phyloP scores from a whole-genome alignment of 768 basidiomycete genomes.

The Tephrocybe sp. region DNA sequence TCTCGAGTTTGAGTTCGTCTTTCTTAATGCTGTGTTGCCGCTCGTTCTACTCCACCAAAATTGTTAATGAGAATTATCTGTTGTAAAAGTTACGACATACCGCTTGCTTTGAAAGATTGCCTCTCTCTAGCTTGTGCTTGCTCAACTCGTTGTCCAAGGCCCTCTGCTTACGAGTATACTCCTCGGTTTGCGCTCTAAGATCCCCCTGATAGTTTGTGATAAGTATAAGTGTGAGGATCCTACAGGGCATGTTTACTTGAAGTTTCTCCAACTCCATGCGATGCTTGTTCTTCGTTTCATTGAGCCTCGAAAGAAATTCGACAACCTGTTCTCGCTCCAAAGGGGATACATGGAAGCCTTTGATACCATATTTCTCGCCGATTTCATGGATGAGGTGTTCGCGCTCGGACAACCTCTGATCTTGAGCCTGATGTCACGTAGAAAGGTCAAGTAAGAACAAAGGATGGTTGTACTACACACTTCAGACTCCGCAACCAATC shows the following conservation, averaged over 20 bases:
- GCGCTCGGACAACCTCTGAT: slow-evolving; percentile 64
- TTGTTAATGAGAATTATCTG: no score
- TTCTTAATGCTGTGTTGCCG: slow-evolving; percentile 49
- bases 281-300: slow-evolving; percentile 61
- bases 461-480: slow-evolving; percentile 31
- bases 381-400: slow-evolving; percentile 75
- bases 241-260: slow-evolving; percentile 44
- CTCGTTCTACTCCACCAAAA: slow-evolving; percentile 37
- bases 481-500: slow-evolving; percentile 71
- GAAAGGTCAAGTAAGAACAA: not conserved
- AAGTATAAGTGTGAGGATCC: not conserved
- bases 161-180: slow-evolving; percentile 60
- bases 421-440: slow-evolving; percentile 61
- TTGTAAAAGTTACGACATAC: no score
- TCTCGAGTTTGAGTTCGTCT: slow-evolving; percentile 58
- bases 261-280: slow-evolving; percentile 64
- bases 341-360: slow-evolving; percentile 70
- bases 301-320: slow-evolving; percentile 70
- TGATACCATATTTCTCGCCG: slow-evolving; percentile 65
- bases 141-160: slow-evolving; percentile 57
- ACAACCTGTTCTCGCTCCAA: slow-evolving; percentile 70
- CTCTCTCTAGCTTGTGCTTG: slow-evolving; percentile 52
- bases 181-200: slow-evolving; percentile 54
- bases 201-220: slow-evolving; percentile 43
- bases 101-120: slow-evolving; percentile 53